Conservation (phyloP, 257 asterid genomes). For the Plantago elongata region DNA sequence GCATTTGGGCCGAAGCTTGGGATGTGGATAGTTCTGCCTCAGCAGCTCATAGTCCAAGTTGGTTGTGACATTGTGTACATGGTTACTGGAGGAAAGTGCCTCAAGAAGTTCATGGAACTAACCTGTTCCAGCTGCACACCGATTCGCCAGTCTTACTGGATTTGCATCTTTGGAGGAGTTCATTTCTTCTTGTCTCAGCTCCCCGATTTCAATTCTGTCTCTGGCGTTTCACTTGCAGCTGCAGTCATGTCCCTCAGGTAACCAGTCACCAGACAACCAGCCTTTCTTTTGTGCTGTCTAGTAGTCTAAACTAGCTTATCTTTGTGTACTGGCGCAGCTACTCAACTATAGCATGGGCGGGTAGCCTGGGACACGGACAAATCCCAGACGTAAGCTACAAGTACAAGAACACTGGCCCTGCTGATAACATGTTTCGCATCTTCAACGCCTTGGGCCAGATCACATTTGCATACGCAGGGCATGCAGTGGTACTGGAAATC, state of each 20-base stretch:
- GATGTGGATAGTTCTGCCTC: slow-evolving; percentile 13
- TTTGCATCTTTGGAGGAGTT: slow-evolving; percentile 11
- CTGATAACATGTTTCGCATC: slow-evolving; percentile 8
- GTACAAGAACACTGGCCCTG: slow-evolving; percentile 1
- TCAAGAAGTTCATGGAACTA: slow-evolving; percentile 7
- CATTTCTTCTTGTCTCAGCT: slow-evolving; percentile 12
- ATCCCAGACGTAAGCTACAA: slow-evolving; percentile 9
- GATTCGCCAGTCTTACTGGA: slow-evolving; percentile 12
- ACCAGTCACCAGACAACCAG: background rate
- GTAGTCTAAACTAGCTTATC: too few species aligned
- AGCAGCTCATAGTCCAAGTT: slow-evolving; percentile 15
- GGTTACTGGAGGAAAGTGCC: slow-evolving; percentile 17
- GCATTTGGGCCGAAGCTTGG: slow-evolving; percentile 11
- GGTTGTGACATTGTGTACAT: slow-evolving; percentile 15
- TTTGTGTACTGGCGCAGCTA: background rate
- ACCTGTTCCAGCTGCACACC: slow-evolving; percentile 8
- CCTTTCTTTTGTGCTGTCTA: background rate
- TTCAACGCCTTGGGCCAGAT: slow-evolving; percentile 14
- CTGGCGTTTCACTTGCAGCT: slow-evolving; percentile 12
- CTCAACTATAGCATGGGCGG: slow-evolving; percentile 16
- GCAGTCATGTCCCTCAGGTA: slow-evolving; percentile 17
- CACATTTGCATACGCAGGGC: slow-evolving; percentile 14
- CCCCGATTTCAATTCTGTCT: slow-evolving; percentile 13
- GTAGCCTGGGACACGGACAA: slow-evolving; percentile 15
- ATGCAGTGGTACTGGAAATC: slow-evolving; percentile 12